Percentiles rank a stretch among this genome's conserved stretches.
Conservation (phyloP, 2,329 filamentous ascomycete species). For the Curvularia sp. region DNA sequence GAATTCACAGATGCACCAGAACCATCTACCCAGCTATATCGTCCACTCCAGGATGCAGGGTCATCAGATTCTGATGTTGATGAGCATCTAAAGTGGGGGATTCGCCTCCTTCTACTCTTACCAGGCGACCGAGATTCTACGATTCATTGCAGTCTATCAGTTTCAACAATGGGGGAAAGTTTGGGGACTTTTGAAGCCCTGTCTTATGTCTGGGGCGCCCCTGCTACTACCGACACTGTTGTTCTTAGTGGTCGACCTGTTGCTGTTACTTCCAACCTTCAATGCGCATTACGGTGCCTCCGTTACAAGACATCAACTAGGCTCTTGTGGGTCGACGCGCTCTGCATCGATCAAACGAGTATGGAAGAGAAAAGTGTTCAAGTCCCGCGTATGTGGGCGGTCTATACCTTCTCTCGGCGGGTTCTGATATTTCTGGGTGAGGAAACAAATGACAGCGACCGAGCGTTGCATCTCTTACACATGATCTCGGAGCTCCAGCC, state of each 20-base stretch:
- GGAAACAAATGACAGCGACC: not conserved
- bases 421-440: not conserved
- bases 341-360: not conserved
- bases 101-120: not conserved
- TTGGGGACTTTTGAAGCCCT: not conserved
- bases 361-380: not conserved
- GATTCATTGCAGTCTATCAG: not conserved
- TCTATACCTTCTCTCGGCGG: not conserved
- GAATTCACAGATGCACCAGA: not conserved
- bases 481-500: not conserved
- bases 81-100: not conserved
- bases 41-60: not conserved
- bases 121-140: not conserved
- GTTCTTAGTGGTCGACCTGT: not conserved
- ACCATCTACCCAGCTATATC: not conserved
- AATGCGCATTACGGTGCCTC: not conserved
- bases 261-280: not conserved
- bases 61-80: not conserved
- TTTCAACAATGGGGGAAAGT: not conserved
- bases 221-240: not conserved
- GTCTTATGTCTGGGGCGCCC: not conserved
- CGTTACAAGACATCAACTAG: not conserved
- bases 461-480: not conserved
- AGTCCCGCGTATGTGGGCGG: not conserved
- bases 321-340: not conserved